phyloP scores from a whole-genome alignment of 2,329 filamentous ascomycete species.

The Microdochium paspali region DNA sequence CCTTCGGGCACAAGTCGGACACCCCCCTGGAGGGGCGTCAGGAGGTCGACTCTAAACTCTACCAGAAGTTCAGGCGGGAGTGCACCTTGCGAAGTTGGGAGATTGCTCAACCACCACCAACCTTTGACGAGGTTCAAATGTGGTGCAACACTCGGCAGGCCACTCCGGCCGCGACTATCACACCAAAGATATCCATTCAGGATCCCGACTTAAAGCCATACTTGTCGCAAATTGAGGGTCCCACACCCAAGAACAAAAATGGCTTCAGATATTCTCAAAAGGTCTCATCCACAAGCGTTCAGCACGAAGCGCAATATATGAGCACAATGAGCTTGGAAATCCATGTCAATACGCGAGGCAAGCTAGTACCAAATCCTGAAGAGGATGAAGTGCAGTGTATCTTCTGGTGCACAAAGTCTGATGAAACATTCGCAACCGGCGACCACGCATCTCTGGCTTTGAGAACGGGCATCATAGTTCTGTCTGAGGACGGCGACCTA shows the following conservation, averaged over 20 bases:
- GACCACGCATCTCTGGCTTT: conserved; percentile 34
- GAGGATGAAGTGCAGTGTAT: conserved; percentile 81
- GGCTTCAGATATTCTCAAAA: conserved; percentile 83
- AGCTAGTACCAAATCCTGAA: conserved; percentile 78
- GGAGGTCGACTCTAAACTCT: conserved; percentile 42
- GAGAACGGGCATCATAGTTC: conserved; percentile 62
- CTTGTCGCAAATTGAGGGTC: conserved; percentile 79
- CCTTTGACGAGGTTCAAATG: conserved; percentile 53
- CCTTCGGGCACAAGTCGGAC: conserved; percentile 38
- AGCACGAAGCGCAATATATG: conserved; percentile 89
- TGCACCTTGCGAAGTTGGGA: conserved; percentile 70
- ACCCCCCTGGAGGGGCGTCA: conserved; percentile 21
- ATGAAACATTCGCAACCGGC: conserved; percentile 49
- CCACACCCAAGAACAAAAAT: conserved; percentile 73
- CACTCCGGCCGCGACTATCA: conserved; percentile 5
- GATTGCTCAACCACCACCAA: conserved; percentile 61
- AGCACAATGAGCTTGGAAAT: conserved; percentile 91
- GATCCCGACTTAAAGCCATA: conserved; percentile 21
- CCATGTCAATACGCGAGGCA: conserved; percentile 78
- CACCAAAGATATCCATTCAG: conserved; percentile 9
- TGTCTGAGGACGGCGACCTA: conserved; percentile 53
- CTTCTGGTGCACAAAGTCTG: conserved; percentile 82
- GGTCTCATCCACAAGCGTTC: conserved; percentile 62
- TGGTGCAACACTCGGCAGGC: conserved; percentile 50
- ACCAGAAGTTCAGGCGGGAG: conserved; percentile 39